Conservation (phyloP, 305 asterid genomes). For the Plantago rigida region DNA sequence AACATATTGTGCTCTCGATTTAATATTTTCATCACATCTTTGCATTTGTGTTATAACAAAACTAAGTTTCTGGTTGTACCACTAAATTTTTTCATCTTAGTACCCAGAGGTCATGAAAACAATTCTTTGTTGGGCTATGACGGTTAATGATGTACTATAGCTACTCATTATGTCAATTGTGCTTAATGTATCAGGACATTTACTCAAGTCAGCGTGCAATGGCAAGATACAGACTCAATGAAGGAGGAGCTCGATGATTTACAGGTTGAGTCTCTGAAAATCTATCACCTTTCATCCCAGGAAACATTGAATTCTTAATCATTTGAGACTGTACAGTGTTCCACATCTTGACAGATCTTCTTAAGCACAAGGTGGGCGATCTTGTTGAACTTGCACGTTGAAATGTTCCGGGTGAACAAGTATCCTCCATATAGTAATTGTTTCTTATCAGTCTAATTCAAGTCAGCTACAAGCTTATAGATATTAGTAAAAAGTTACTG, state of each 20-base stretch:
- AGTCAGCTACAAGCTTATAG: slow-evolving; percentile 19
- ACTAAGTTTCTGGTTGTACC: too few relatives aligned
- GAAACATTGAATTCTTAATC: slow-evolving; percentile 13
- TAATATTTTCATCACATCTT: too few relatives aligned
- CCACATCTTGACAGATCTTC: slow-evolving; percentile 60
- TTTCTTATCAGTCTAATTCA: slow-evolving; percentile 15
- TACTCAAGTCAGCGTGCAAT: slow-evolving; percentile 96
- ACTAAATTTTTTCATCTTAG: too few relatives aligned
- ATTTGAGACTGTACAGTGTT: slow-evolving; percentile 26
- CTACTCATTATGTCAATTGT: slow-evolving; percentile 24
- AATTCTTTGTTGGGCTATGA: neutral
- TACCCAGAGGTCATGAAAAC: too few relatives aligned
- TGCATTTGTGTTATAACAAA: too few relatives aligned
- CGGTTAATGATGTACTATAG: neutral
- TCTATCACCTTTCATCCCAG: slow-evolving; percentile 17
- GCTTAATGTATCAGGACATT: slow-evolving; percentile 62
- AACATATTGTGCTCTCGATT: too few relatives aligned
- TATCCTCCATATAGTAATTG: slow-evolving; percentile 47
- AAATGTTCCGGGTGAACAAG: slow-evolving; percentile 98
- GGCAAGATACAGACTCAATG: slow-evolving; percentile 99
- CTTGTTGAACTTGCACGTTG: slow-evolving; percentile 86
- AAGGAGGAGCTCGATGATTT: slow-evolving; percentile 96
- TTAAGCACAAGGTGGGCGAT: slow-evolving; percentile 98
- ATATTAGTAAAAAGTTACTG: slow-evolving; percentile 4
- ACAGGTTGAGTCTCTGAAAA: slow-evolving; percentile 45